Base-by-base conservation (phyloP, 768 basidiomycete genomes). In the Trametes punicea region DNA sequence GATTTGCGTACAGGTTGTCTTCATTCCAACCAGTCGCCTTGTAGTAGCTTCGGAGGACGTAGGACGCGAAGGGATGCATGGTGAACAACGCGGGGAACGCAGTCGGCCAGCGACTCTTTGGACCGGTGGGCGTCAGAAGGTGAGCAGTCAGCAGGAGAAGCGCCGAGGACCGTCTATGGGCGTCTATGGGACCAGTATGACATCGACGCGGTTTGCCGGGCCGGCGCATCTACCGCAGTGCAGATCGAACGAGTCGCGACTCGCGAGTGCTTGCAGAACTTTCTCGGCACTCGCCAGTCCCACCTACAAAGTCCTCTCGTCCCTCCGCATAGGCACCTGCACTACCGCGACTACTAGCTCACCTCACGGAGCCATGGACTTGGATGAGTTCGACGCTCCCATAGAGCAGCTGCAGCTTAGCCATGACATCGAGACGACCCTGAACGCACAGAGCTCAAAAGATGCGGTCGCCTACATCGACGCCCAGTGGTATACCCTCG, bases 11-110 rank as follows among this genome's bases (percentile, higher is more conserved):
- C 20, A 96, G 77, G 65, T 96, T 96, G 71, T 98, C 95, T 68
- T 96, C 92, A 64, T 93, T 94, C 96, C 96, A 98, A 59, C 92
- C 90, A 29, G 93, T 97, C n/a, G 84, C 85, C 62, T 82, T 81
- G 76, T 93, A 94, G 72, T 96, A 98, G 69, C 80, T 87, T 60
- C 88, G 87, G 33, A 98, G 77, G 54, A 98, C 87, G 74, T 93
- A 91, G 13, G 89, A 82, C 34, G 90, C 86, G 65, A 93, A 93
- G 6, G 91, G 88, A 72, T 91, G 88, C 91, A 93, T 91, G 42
- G 38, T 40, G 47, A 34, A 20, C n/a, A 34, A 29, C 13, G 45
- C 31, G 29, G n/a, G 30, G 55, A 50, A 25, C 23, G 29, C 46
- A 51, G 57, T 58, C 57, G 57, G 25, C 57, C 57, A 59, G 57